phyloP scores from a whole-genome alignment of 345 rosid genomes.

The Viola odorata region DNA sequence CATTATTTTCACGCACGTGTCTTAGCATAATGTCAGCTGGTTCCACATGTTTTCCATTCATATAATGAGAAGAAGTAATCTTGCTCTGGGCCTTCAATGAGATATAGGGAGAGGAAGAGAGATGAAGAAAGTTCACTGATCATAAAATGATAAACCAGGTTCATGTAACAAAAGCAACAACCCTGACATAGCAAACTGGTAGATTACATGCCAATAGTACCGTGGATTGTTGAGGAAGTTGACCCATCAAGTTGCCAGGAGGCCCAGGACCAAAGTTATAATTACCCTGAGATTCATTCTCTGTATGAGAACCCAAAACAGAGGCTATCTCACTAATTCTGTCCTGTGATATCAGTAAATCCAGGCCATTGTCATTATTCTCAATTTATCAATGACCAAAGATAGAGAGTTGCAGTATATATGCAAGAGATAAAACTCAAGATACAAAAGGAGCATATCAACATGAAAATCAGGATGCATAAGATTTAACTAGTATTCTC shows the following conservation, averaged over 20 bases:
- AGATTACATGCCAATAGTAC: slow-evolving; percentile 40
- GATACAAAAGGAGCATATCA: no score
- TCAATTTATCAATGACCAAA: no score
- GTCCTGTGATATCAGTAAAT: slow-evolving; percentile 44
- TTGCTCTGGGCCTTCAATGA: slow-evolving; percentile 31
- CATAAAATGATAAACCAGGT: neutral
- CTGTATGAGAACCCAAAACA: slow-evolving; percentile 31
- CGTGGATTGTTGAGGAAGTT: slow-evolving; percentile 38
- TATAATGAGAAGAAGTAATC: slow-evolving; percentile 22
- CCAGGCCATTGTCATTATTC: neutral
- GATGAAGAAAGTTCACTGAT: neutral
- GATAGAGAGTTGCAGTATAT: no score
- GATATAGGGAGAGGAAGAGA: neutral
- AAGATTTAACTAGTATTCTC: no score
- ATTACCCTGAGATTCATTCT: slow-evolving; percentile 32
- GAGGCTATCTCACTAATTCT: slow-evolving; percentile 51
- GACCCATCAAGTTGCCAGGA: slow-evolving; percentile 25
- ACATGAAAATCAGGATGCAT: no score
- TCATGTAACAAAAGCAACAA: slow-evolving; percentile 8
- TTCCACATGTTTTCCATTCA: slow-evolving; percentile 22
- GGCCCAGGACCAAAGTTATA: slow-evolving; percentile 22
- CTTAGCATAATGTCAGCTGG: slow-evolving; percentile 22
- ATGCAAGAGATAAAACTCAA: no score
- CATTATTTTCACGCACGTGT: slow-evolving; percentile 18
- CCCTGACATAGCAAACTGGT: slow-evolving; percentile 14